phyloP scores from a whole-genome alignment of 2,329 filamentous ascomycete species.

The Calonectria pauciramosa region DNA sequence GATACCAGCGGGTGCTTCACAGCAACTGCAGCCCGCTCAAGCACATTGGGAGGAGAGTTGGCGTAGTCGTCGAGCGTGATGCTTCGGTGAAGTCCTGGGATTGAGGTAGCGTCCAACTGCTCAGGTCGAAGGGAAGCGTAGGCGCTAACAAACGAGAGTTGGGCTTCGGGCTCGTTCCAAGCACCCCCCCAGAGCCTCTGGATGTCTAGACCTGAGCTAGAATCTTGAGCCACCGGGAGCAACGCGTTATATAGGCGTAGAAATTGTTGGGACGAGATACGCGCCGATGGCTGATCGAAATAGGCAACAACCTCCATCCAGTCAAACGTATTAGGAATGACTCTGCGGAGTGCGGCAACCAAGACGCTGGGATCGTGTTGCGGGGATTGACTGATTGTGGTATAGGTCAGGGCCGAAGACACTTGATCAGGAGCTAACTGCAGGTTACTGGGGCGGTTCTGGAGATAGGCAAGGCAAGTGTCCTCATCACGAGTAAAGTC shows the following conservation, averaged over 20 bases:
- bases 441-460: conserved; percentile 65
- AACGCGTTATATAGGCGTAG: conserved; percentile 84
- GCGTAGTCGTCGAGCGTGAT: conserved; percentile 75
- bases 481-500: conserved; percentile 84
- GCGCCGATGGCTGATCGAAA: conserved; percentile 85
- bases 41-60: conserved; percentile 62
- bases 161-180: conserved; percentile 89
- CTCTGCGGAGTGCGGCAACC: conserved; percentile 73
- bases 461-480: conserved; percentile 68
- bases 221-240: conserved; percentile 75
- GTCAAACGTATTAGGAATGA: conserved; percentile 74
- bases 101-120: conserved; percentile 85
- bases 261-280: conserved; percentile 85
- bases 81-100: conserved; percentile 84
- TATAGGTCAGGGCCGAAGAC: conserved; percentile 80
- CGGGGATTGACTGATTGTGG: conserved; percentile 70
- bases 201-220: conserved; percentile 75
- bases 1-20: conserved; percentile 91
- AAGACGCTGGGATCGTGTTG: conserved; percentile 66
- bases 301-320: conserved; percentile 80
- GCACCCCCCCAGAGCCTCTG: conserved; percentile 91
- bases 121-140: conserved; percentile 83
- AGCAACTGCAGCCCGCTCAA: conserved; percentile 70
- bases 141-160: conserved; percentile 92
- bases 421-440: conserved; percentile 86